Base-by-base conservation (phyloP, 1,139 yeast species). In the Candida buenavistaensis region DNA sequence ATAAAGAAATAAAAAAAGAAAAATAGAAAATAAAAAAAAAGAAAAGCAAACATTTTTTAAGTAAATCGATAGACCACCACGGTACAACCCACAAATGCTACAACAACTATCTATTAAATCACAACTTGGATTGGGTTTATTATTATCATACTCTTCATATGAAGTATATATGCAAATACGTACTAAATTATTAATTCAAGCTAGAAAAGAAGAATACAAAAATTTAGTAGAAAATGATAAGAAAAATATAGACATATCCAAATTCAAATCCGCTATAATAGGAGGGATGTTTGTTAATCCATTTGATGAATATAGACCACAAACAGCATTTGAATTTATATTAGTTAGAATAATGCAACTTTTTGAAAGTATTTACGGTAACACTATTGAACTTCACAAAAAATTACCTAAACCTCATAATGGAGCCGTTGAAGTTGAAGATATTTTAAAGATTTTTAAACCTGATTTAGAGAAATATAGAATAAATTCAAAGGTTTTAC, bases 251-350 rank as follows among this genome's bases (percentile, higher is more conserved):
- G 62, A 59, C 33, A 44, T 52, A 14, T 35, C 54, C 36, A 62
- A 57, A 44, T 78, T 68, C 50, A 62, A 60, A 30, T 63, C 77
- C 1, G 71, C 88, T 39, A 72, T 75, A 7, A 72, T 90, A 0
- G 77, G 79, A 8, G 97, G 97, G 6, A 69, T 89, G 54, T 90
- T 77, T 59, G 94, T 87, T 36, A 90, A 90, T 52, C 97, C 97
- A 2, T 90, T 90, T 53, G 75, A 75, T n/a, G 96, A 90, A 52
- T 90, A 90, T 54, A 68, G 97, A 31, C 83, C 90, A 3, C 97
- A 89, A 58, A 88, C 97, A 0, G 72, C 88, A 5, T 85, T 86
- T 54, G 97, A 90, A 61, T 90, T 89, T 58, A 62, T 86, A 23
- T 64, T 76, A 28, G 85, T 89, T 39, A 64, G 96, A 20, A 44